Evolutionary conservation across 345 rosid species (phyloP).

Genomic region (Clarkia xantiana): DNA sequence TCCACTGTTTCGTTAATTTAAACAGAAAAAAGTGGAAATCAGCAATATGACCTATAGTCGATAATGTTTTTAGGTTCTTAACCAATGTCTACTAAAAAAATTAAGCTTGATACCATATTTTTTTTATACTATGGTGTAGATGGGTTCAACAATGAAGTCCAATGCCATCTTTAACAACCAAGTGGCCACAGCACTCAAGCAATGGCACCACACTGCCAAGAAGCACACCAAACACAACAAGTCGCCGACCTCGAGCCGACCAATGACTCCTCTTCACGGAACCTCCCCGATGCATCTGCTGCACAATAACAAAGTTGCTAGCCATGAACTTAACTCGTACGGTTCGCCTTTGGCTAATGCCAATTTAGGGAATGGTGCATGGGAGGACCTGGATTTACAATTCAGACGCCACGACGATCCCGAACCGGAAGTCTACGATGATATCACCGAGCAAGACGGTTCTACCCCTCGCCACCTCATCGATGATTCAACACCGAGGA

Average conservation of each 20-base stretch:
- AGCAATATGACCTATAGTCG: too few relatives aligned
- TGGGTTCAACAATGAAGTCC: slow-evolving; percentile 84
- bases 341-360: not conserved
- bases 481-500: not conserved
- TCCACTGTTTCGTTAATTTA: too few relatives aligned
- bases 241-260: slow-evolving; percentile 55
- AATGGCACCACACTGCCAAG: slow-evolving; percentile 63
- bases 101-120: not conserved
- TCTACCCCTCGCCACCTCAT: not conserved
- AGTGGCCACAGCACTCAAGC: slow-evolving; percentile 66
- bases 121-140: slow-evolving; percentile 20
- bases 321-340: not conserved
- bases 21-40: too few relatives aligned
- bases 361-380: slow-evolving; percentile 1
- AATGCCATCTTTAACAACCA: slow-evolving; percentile 61
- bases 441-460: not conserved
- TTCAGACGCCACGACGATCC: slow-evolving; percentile 2
- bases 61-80: too few relatives aligned
- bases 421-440: too few relatives aligned
- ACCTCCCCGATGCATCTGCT: slow-evolving; percentile 71
- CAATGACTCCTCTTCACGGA: slow-evolving; percentile 50
- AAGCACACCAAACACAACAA: slow-evolving; percentile 38
- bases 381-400: slow-evolving; percentile 37
- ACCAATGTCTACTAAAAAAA: not conserved
- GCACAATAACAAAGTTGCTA: slow-evolving; percentile 12